Conservation (phyloP, 2,329 filamentous ascomycete genomes). For the Macrophomina pseudophaseolina region DNA sequence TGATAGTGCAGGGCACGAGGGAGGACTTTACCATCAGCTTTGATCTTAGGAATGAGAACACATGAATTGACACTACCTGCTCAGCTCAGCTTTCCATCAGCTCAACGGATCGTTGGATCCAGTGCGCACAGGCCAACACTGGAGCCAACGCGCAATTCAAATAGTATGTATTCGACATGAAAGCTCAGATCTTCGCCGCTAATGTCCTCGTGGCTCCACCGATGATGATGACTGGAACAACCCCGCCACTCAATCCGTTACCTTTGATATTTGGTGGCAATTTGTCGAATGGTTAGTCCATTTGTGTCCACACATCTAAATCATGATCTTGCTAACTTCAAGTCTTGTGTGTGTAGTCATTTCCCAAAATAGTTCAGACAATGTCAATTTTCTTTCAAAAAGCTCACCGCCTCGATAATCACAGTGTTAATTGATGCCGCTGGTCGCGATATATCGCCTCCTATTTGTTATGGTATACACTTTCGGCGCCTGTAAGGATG, state of each 20-base stretch:
- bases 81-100: neutral
- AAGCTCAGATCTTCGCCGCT: neutral
- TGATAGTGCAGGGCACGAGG: neutral
- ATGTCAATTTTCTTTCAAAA: no score
- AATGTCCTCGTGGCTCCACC: neutral
- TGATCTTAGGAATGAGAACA: neutral
- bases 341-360: no score
- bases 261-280: constrained; percentile 2
- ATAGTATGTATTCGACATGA: neutral
- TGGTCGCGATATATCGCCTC: no score
- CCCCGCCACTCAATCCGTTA: neutral
- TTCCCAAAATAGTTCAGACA: neutral
- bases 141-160: neutral
- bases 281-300: neutral
- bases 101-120: neutral
- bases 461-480: no score
- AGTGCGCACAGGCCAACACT: neutral
- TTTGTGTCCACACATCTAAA: neutral
- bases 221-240: neutral
- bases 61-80: neutral
- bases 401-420: no score
- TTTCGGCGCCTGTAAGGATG: no score
- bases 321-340: neutral
- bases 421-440: no score
- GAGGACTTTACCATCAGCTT: neutral